These are phyloP conservation scores for Suillus plorans DNA, from an alignment of 768 basidiomycete genomes.

Conservation along the genomic window DNA sequence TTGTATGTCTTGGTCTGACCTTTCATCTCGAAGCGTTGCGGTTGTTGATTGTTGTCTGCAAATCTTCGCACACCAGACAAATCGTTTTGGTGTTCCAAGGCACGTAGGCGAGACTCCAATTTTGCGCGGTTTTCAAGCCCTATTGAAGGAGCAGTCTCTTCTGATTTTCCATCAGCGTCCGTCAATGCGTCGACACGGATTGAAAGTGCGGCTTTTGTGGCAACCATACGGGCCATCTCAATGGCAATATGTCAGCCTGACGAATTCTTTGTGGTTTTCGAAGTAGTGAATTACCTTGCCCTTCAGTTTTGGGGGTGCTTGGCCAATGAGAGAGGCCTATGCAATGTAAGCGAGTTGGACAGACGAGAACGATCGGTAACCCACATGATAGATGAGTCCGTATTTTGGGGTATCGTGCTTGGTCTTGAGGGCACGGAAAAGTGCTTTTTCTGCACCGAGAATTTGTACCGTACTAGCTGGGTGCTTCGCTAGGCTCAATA, in stretches of 20 bases:
- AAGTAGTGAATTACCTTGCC: conserved; percentile 65
- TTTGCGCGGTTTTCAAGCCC: conserved; percentile 94
- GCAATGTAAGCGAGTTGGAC: conserved; percentile 6
- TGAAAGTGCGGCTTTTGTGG: conserved; percentile 95
- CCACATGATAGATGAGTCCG: conserved; percentile 96
- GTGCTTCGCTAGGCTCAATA: conserved; percentile 71
- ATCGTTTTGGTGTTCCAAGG: conserved; percentile 83
- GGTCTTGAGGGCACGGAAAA: conserved; percentile 75
- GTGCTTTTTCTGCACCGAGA: conserved; percentile 74
- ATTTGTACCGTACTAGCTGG: conserved; percentile 80
- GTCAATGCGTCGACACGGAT: conserved; percentile 97
- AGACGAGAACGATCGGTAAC: conserved; percentile 22
- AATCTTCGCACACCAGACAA: conserved; percentile 68
- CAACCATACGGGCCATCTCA: conserved; percentile 99
- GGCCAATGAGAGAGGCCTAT: conserved; percentile 92
- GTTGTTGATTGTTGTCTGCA: conserved; percentile 61
- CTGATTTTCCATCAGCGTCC: conserved; percentile 88
- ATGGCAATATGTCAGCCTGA: neutral
- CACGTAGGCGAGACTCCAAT: conserved; percentile 90
- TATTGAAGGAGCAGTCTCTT: conserved; percentile 75
- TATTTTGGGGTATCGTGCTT: conserved; percentile 98
- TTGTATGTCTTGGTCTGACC: conserved; percentile 86
- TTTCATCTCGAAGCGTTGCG: conserved; percentile 77
- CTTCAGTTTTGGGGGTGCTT: conserved; percentile 97
- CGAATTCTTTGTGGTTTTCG: conserved; percentile 5